A percentile compares a stretch with the other conserved stretches of the same genome.
phyloP scores from a whole-genome alignment of 768 basidiomycete species.

The Naganishia friedmannii region DNA sequence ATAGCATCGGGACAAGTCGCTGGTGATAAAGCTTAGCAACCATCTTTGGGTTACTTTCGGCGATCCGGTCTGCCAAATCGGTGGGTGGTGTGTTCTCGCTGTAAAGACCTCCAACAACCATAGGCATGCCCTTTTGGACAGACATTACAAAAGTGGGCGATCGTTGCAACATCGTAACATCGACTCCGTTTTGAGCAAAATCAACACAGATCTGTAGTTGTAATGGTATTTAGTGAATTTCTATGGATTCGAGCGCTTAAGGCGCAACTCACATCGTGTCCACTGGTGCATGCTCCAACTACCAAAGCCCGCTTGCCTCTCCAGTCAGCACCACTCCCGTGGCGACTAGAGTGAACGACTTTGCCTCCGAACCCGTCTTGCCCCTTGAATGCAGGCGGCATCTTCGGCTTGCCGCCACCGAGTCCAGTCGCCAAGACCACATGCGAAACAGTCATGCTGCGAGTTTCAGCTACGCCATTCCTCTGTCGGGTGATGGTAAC shows the following conservation, averaged over 20 bases:
- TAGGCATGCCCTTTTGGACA: constrained; percentile 37
- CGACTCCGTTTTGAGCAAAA: constrained; percentile 41
- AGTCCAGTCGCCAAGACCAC: constrained; percentile 63
- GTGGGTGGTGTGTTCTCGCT: constrained; percentile 58
- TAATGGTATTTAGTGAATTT: not conserved
- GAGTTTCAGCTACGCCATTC: constrained; percentile 39
- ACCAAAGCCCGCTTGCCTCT: constrained; percentile 44
- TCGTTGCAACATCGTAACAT: constrained; percentile 45
- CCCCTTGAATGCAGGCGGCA: constrained; percentile 52
- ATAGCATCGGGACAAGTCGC: constrained; percentile 56
- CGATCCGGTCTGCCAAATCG: constrained; percentile 59
- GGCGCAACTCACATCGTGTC: constrained; percentile 37
- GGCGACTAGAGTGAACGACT: constrained; percentile 40
- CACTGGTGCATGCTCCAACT: constrained; percentile 42
- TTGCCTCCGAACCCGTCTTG: constrained; percentile 38
- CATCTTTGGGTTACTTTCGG: constrained; percentile 56
- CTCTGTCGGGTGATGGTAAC: constrained; percentile 36
- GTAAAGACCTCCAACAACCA: constrained; percentile 51
- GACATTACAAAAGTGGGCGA: constrained; percentile 45
- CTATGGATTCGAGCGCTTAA: not conserved
- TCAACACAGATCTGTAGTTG: constrained; percentile 39
- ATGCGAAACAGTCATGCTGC: constrained; percentile 54
- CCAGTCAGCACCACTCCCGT: constrained; percentile 40
- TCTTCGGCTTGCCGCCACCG: constrained; percentile 56
- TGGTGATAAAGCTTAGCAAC: constrained; percentile 52